Base-by-base conservation (phyloP, 2,329 filamentous ascomycete species). In the Claviceps humidiphila region DNA sequence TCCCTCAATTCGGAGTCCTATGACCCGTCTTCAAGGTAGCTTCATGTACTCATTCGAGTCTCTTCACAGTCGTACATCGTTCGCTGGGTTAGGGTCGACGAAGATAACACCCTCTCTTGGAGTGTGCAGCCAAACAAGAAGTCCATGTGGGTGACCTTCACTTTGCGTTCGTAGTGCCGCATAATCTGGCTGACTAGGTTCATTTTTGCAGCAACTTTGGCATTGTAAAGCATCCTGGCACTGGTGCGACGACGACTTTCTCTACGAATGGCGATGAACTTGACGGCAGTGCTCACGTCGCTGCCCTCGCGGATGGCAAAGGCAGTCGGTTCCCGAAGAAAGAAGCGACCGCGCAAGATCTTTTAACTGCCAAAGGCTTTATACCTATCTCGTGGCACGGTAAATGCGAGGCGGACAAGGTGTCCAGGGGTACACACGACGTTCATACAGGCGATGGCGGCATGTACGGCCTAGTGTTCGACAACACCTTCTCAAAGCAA, bases 401-500 rank as follows among this genome's bases (percentile, higher is more conserved):
- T 42, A 95, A 91, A 74, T 97, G 89, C 67, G 91, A 97, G 69
- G 90, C 93, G 40, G 91, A 97, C 71, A 91, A 93, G 71, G 89
- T 96, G 49, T 87, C 88, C 20, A 89, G 91, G 67, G 93, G 91
- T 37, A 93, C 84, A 20, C 88, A 89, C 65, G 86, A 95, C 63
- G 87, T 97, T 24, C 73, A 74, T 0, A 62, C 73, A 7, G 82
- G 81, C 38, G 82, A 93, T 57, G 87, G 84, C 24, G 93, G 93
- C 63, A 96, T 95, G 81, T 98, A 95, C 65, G 93, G 90, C 53
- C 74, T 98, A 55, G 89, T 97, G 37, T 95, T 98, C 64, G 93
- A 98, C 78, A 98, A 98, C 64, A 98, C 93, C 30, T 98, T 98
- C 66, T 95, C 90, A 55, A 97, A 96, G 71, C 87, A 85, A 67